Base-by-base conservation (phyloP, 2,329 filamentous ascomycete genomes). In the Fusarium tanahbumbuense region DNA sequence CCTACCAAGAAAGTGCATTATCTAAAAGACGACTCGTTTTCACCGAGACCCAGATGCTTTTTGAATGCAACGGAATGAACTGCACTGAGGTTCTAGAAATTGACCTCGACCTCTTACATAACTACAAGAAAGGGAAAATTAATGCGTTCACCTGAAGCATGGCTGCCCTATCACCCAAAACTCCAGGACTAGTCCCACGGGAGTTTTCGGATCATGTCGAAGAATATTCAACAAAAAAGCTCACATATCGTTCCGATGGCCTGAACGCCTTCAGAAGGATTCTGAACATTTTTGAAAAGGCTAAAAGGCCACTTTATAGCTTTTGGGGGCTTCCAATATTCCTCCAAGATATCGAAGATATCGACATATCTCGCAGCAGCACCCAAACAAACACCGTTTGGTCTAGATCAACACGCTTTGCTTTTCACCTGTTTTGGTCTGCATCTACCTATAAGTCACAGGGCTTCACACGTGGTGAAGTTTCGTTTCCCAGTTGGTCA, bases 341-440 rank as follows among this genome's bases (percentile, higher is more conserved):
- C 3, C 34, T 37, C 3, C n/a, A 2, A 0, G 34, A 37, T 10
- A 7, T n/a, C 2, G n/a, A 2, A 0, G 34, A 37, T 10, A 7
- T n/a, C 2, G 34, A 37, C 3, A 6, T 37, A 12, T n/a, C 34
- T n/a, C 34, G 34, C 18, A n/a, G 34, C 5, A 37, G 5, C 9
- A 37, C 34, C 3, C 34, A 11, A 7, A 37, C 6, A 18, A n/a
- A 37, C 5, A 37, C 1, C 18, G n/a, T 9, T n/a, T 37, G 34
- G 34, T 37, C 34, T 2, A 37, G 1, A 2, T 37, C 34, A n/a
- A 37, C 18, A 7, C 34, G 18, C 9, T 37, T 37, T n/a, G 34
- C 34, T n/a, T 37, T n/a, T 11, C 9, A n/a, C 3, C 10, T 37
- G 9, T 37, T n/a, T 37, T 37, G 34, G 16, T 6, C 8, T 18